Conservation (phyloP, 306 rosid species). For the Rubus parviflorus region DNA sequence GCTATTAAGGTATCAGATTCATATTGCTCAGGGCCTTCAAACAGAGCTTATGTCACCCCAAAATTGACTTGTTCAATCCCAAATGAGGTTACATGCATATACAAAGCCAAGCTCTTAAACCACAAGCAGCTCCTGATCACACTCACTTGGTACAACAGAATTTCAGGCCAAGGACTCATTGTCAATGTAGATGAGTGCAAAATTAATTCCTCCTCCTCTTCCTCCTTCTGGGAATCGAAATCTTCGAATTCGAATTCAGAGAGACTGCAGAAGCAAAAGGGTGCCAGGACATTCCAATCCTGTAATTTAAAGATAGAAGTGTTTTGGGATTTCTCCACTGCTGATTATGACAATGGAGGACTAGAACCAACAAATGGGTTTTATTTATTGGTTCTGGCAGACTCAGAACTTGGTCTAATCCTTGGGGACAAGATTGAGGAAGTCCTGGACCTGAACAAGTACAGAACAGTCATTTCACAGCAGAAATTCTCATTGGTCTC, state of each 20-base stretch:
- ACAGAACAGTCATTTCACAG: not conserved
- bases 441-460: not conserved
- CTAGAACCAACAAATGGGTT: constrained; percentile 69
- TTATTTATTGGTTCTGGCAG: constrained; percentile 48
- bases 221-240: not conserved
- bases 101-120: constrained; percentile 45
- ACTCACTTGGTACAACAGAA: constrained; percentile 52
- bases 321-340: constrained; percentile 68
- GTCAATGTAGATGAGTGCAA: constrained; percentile 29
- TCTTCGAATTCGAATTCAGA: constrained; percentile 17
- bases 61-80: constrained; percentile 45
- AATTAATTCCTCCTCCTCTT: not conserved
- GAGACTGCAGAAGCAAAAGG: constrained; percentile 36
- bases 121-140: constrained; percentile 44
- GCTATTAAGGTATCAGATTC: constrained; percentile 80
- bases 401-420: constrained; percentile 47
- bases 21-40: constrained; percentile 77
- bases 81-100: constrained; percentile 48
- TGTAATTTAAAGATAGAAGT: constrained; percentile 33
- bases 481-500: constrained; percentile 49
- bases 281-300: constrained; percentile 38
- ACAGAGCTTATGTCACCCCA: constrained; percentile 43
- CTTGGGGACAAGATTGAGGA: constrained; percentile 60
- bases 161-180: constrained; percentile 46
- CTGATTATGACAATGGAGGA: constrained; percentile 46